These are phyloP conservation scores for Penicillium pancosmium DNA, from an alignment of 495 filamentous ascomycete species.

Conservation along the genomic window DNA sequence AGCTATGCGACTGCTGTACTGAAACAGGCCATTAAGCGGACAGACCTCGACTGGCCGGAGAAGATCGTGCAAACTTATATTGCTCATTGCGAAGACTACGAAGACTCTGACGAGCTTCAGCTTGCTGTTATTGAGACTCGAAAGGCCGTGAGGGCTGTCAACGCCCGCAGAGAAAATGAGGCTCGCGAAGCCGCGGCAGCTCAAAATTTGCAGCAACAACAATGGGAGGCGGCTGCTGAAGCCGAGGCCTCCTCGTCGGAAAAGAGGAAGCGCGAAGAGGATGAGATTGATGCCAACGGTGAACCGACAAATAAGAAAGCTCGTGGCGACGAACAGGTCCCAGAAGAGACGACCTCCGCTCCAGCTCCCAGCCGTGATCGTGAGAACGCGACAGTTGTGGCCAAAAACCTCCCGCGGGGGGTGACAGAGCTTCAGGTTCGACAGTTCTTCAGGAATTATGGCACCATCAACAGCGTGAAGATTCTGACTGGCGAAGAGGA, in stretches of 20 bases:
- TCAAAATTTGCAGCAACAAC: constrained; percentile 37
- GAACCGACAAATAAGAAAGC: constrained; percentile 57
- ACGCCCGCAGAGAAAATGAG: constrained; percentile 68
- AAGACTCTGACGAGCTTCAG: constrained; percentile 70
- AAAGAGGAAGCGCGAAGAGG: constrained; percentile 78
- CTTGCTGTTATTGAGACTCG: constrained; percentile 69
- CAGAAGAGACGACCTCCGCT: constrained; percentile 32
- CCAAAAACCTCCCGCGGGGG: constrained; percentile 70
- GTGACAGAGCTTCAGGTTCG: constrained; percentile 72
- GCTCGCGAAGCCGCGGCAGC: constrained; percentile 55
- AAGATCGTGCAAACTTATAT: constrained; percentile 81
- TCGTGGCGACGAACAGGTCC: constrained; percentile 51
- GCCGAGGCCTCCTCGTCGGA: constrained; percentile 37
- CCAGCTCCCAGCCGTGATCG: constrained; percentile 72
- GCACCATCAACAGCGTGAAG: constrained; percentile 75
- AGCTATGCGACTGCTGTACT: constrained; percentile 72
- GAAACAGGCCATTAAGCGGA: constrained; percentile 67
- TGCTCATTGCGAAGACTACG: constrained; percentile 85
- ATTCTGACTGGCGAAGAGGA: constrained; percentile 59
- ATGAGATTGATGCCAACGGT: constrained; percentile 48
- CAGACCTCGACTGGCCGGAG: constrained; percentile 87
- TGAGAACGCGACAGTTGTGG: constrained; percentile 83
- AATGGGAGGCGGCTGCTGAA: constrained; percentile 24
- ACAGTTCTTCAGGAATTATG: constrained; percentile 88
- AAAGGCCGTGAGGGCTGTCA: constrained; percentile 62